Evolutionary conservation across 106 monocot species (phyloP).

Genomic region (Dendrobium catenatum): DNA sequence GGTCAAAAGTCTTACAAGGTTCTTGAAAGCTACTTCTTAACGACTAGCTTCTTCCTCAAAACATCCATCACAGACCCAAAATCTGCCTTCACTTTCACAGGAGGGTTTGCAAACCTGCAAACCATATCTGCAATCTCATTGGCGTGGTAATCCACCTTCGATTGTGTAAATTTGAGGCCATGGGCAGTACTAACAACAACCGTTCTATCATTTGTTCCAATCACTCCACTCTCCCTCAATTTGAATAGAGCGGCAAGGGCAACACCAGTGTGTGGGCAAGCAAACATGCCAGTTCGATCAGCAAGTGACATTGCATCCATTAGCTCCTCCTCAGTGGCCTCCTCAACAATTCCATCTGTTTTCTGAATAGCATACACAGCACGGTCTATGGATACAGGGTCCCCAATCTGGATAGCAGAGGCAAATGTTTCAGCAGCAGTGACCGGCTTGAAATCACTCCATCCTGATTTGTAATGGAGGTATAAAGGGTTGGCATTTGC

Average conservation of each 20-base stretch:
- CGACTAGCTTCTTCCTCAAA: slow-evolving; percentile 44
- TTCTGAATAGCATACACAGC: slow-evolving; percentile 59
- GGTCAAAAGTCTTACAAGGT: background rate
- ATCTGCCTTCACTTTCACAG: slow-evolving; percentile 78
- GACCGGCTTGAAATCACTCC: slow-evolving; percentile 60
- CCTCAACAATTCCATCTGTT: slow-evolving; percentile 85
- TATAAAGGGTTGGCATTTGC: slow-evolving; percentile 92
- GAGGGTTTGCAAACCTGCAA: slow-evolving; percentile 68
- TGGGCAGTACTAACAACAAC: slow-evolving; percentile 93
- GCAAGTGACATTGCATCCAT: slow-evolving; percentile 89
- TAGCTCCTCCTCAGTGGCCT: slow-evolving; percentile 93
- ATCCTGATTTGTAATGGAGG: slow-evolving; percentile 67
- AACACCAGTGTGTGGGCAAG: slow-evolving; percentile 93
- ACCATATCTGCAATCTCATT: slow-evolving; percentile 49
- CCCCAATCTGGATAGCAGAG: slow-evolving; percentile 92
- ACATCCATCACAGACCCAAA: slow-evolving; percentile 93
- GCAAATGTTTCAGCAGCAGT: slow-evolving; percentile 67
- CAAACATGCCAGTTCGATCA: slow-evolving; percentile 85
- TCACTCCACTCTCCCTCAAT: slow-evolving; percentile 53
- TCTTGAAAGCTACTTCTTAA: slow-evolving; percentile 4
- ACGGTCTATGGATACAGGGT: slow-evolving; percentile 83
- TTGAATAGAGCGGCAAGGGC: slow-evolving; percentile 82
- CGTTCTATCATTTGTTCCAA: slow-evolving; percentile 61
- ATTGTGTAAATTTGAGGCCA: slow-evolving; percentile 86
- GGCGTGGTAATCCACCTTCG: slow-evolving; percentile 81